Percentiles rank a stretch among this genome's conserved stretches.
Conservation (phyloP, 352 stramenopile genomes). For the Globisporangium barbulae region DNA sequence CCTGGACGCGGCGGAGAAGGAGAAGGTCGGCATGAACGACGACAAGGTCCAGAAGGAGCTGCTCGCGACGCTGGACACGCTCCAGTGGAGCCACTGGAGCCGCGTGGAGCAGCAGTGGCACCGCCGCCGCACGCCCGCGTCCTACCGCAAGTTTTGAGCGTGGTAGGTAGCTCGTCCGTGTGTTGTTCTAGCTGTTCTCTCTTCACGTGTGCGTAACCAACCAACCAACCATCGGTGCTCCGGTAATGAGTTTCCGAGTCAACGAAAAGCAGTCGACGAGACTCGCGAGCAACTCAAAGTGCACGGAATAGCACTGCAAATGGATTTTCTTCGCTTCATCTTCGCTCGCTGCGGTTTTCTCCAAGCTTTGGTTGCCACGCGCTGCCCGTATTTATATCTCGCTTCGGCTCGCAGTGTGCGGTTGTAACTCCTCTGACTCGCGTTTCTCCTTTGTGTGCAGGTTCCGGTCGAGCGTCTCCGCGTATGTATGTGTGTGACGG, state of each 20-base stretch:
- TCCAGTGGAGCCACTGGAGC: slow-evolving; percentile 65
- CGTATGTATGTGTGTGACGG: neutral
- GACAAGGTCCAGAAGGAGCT: slow-evolving; percentile 56
- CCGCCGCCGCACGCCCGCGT: slow-evolving; percentile 43
- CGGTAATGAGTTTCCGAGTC: neutral
- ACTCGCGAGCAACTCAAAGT: neutral
- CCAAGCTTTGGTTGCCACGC: neutral
- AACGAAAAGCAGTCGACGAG: neutral
- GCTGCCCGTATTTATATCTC: neutral
- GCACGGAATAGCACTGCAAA: neutral
- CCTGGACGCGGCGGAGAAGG: slow-evolving; percentile 50
- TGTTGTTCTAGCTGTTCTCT: neutral
- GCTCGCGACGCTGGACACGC: slow-evolving; percentile 25
- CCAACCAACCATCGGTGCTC: neutral
- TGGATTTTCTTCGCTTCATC: slow-evolving; percentile 1
- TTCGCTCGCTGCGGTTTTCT: neutral
- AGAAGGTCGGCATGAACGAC: slow-evolving; percentile 56
- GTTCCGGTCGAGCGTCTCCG: neutral
- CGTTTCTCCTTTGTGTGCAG: neutral
- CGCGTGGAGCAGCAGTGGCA: slow-evolving; percentile 56
- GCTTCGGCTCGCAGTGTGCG: neutral
- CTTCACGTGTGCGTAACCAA: slow-evolving; percentile 7
- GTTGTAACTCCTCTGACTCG: slow-evolving; percentile 1
- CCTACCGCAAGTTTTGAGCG: slow-evolving; percentile 60
- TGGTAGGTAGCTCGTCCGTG: neutral